Conservation (phyloP, 345 rosid genomes). For the Heritiera littoralis region DNA sequence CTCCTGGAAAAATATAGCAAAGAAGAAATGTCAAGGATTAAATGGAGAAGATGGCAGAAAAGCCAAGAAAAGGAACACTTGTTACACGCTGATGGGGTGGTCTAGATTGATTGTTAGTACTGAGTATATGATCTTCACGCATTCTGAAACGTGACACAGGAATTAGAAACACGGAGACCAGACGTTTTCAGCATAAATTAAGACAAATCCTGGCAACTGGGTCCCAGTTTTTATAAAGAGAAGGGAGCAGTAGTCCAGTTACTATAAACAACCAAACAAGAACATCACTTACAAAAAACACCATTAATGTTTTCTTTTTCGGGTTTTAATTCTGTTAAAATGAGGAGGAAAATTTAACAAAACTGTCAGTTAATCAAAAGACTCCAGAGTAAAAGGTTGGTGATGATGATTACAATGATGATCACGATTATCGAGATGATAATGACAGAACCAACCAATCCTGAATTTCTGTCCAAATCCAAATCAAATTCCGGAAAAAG, state of each 20-base stretch:
- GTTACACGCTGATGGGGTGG: no score
- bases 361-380: background rate
- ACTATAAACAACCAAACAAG: slow-evolving; percentile 13
- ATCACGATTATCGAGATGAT: background rate
- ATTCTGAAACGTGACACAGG: background rate
- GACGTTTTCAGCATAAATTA: background rate
- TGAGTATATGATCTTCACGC: no score
- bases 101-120: no score
- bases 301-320: background rate
- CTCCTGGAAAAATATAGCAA: no score
- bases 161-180: background rate
- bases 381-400: background rate
- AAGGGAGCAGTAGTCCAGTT: no score
- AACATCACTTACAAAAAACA: slow-evolving; percentile 11
- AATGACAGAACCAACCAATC: background rate
- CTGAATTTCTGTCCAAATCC: slow-evolving; percentile 23
- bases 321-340: background rate
- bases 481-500: slow-evolving; percentile 4
- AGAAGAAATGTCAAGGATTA: no score
- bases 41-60: no score
- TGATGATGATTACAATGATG: slow-evolving; percentile 3
- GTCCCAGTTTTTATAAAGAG: slow-evolving; percentile 25
- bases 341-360: background rate
- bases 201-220: slow-evolving; percentile 24
- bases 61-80: no score